Evolutionary conservation across 2,329 filamentous ascomycete genomes (phyloP).

Genomic region (Capronia coronata): DNA sequence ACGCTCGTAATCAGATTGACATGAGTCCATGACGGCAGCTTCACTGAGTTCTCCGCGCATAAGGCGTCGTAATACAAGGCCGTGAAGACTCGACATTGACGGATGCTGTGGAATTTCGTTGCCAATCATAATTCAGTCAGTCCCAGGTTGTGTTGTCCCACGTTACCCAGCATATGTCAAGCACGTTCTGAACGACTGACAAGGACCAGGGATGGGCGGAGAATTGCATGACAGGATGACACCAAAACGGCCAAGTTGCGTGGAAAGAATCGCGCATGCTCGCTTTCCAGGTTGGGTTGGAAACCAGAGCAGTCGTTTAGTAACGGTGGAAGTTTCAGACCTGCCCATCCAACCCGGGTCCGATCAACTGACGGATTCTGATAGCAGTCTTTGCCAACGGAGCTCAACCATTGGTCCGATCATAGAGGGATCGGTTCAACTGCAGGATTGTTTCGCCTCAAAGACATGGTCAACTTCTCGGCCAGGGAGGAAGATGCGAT

Average conservation of each 20-base stretch:
- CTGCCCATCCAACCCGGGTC: background rate
- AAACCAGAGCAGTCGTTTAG: background rate
- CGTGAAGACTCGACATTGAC: conserved; percentile 1
- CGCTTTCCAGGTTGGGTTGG: background rate
- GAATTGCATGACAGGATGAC: conserved; percentile 19
- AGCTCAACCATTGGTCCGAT: background rate
- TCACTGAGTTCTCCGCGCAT: background rate
- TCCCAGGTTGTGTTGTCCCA: conserved; percentile 22
- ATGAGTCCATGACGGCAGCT: background rate
- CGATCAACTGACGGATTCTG: background rate
- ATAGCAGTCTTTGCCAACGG: background rate
- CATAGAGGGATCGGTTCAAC: background rate
- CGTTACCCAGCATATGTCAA: conserved; percentile 24
- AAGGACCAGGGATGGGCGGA: conserved; percentile 10
- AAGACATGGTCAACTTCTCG: background rate
- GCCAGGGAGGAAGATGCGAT: background rate
- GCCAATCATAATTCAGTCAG: conserved; percentile 6
- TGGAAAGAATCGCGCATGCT: background rate
- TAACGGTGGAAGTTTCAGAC: background rate
- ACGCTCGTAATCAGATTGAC: background rate
- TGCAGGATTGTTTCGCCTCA: background rate
- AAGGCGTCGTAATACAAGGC: conserved; percentile 9
- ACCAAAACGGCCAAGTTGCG: conserved; percentile 5
- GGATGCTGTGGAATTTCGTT: background rate
- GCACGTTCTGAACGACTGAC: conserved; percentile 16